phyloP scores from a whole-genome alignment of 306 rosid genomes.

The Coriaria nepalensis region DNA sequence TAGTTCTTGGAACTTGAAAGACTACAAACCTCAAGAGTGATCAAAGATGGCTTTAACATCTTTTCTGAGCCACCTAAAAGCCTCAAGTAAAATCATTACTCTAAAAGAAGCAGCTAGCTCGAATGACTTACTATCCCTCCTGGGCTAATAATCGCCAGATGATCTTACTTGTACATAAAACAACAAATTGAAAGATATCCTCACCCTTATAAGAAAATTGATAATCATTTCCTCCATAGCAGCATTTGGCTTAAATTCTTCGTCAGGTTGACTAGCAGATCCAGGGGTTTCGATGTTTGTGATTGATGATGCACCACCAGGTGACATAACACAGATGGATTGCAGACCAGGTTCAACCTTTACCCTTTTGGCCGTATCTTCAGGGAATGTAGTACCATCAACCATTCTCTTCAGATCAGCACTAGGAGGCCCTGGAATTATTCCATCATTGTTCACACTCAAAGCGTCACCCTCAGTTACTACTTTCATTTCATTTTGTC shows the following conservation, averaged over 20 bases:
- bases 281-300: slow-evolving; percentile 93
- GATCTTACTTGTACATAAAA: slow-evolving; percentile 12
- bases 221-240: slow-evolving; percentile 99
- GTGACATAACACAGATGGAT: slow-evolving; percentile 83
- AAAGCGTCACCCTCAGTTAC: slow-evolving; percentile 57
- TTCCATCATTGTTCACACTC: slow-evolving; percentile 52
- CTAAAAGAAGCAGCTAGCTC: no score
- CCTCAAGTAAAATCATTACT: slow-evolving; percentile 5
- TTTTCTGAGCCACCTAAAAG: no score
- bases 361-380: slow-evolving; percentile 81
- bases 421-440: slow-evolving; percentile 44
- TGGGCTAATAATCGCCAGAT: slow-evolving; percentile 6
- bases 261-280: slow-evolving; percentile 86
- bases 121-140: no score
- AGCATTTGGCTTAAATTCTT: slow-evolving; percentile 99
- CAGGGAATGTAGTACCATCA: slow-evolving; percentile 78
- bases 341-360: slow-evolving; percentile 97
- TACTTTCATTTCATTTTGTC: slow-evolving; percentile 85
- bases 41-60: no score
- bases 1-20: slow-evolving; percentile 10
- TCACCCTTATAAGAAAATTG: slow-evolving; percentile 88
- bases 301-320: slow-evolving; percentile 90
- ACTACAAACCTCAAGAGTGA: slow-evolving; percentile 11
- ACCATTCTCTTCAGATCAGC: slow-evolving; percentile 64
- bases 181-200: slow-evolving; percentile 23